Percentiles rank a stretch among this genome's conserved stretches.
phyloP scores from a whole-genome alignment of 73 alveolate genomes.

The Paramecium sonneborni region DNA sequence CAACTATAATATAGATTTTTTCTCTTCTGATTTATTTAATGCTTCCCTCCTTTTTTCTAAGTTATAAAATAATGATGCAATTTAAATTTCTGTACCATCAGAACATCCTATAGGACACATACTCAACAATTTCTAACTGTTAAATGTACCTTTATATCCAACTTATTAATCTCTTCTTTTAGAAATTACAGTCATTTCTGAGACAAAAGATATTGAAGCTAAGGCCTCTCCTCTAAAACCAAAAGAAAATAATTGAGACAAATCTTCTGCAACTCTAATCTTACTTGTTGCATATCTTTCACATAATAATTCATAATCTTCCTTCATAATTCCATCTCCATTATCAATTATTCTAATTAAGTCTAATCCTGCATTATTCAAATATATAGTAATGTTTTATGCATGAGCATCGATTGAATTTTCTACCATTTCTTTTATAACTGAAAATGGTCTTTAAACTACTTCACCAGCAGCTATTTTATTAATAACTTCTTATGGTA shows the following conservation, averaged over 20 bases:
- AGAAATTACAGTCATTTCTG: constrained; percentile 85
- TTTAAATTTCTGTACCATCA: constrained; percentile 78
- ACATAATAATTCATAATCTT: constrained; percentile 93
- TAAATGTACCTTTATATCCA: constrained; percentile 82
- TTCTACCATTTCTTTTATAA: constrained; percentile 95
- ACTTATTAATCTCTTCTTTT: constrained; percentile 76
- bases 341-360: constrained; percentile 89
- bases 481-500: constrained; percentile 78
- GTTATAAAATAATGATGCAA: constrained; percentile 76
- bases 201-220: constrained; percentile 89
- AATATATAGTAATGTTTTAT: constrained; percentile 73
- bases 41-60: constrained; percentile 67
- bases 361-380: constrained; percentile 90
- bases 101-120: constrained; percentile 66
- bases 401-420: constrained; percentile 96
- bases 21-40: constrained; percentile 55
- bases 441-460: constrained; percentile 88
- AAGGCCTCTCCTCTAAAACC: constrained; percentile 99
- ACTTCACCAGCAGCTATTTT: constrained; percentile 95
- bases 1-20: constrained; percentile 21
- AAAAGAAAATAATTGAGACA: constrained; percentile 80
- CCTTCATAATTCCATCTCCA: constrained; percentile 93
- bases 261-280: constrained; percentile 83
- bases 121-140: constrained; percentile 76
- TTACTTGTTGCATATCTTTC: constrained; percentile 96